Evolutionary conservation across 345 rosid species (phyloP).

Genomic region (Lumnitzera littorea): DNA sequence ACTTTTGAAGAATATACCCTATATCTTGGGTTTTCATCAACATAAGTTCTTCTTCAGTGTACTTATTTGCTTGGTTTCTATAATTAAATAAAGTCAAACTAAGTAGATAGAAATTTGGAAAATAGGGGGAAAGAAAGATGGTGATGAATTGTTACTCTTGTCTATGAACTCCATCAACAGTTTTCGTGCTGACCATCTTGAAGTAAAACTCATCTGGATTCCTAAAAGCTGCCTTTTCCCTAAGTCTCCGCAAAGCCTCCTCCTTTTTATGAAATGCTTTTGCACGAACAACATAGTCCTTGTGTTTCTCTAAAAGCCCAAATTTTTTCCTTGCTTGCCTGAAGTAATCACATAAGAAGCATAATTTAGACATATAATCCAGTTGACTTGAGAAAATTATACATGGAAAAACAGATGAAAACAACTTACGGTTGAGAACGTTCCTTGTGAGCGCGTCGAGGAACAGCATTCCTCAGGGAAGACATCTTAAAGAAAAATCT

Average conservation of each 20-base stretch:
- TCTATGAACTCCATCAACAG: slow-evolving; percentile 52
- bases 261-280: slow-evolving; percentile 64
- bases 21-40: slow-evolving; percentile 89
- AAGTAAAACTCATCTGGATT: slow-evolving; percentile 84
- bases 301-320: slow-evolving; percentile 88
- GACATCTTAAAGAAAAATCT: slow-evolving; percentile 34
- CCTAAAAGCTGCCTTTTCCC: slow-evolving; percentile 75
- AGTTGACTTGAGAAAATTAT: neutral
- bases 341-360: neutral
- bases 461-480: slow-evolving; percentile 61
- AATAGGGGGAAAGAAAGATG: neutral
- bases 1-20: slow-evolving; percentile 74
- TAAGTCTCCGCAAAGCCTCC: slow-evolving; percentile 62
- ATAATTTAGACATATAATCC: neutral
- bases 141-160: slow-evolving; percentile 37
- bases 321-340: slow-evolving; percentile 65
- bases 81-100: neutral
- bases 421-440: slow-evolving; percentile 76
- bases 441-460: slow-evolving; percentile 72
- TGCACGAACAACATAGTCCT: slow-evolving; percentile 80
- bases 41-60: slow-evolving; percentile 72
- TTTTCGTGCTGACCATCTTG: slow-evolving; percentile 65
- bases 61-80: slow-evolving; percentile 68
- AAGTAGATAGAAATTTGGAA: neutral
- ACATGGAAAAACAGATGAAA: neutral